Base-by-base conservation (phyloP, 139 green algal species). In the Spirogloea muscicola region DNA sequence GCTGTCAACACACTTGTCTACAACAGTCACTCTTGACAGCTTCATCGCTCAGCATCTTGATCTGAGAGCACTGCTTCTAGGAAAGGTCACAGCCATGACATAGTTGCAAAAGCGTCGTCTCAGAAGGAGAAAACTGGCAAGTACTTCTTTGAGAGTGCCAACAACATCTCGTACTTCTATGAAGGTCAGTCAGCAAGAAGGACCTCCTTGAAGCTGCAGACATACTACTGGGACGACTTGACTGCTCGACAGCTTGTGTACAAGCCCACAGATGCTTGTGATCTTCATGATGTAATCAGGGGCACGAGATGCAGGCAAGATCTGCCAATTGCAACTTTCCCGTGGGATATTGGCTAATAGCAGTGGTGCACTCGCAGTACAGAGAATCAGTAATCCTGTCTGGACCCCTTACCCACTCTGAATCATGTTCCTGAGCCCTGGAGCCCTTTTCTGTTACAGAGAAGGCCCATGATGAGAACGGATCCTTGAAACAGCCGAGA, bases 101-200 rank as follows among this genome's bases (percentile, higher is more conserved):
- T 61, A 25, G 13, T 61, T 9, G 13, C 51, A 21, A 9, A 58
- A 42, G 36, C 39, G 55, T 49, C 10, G 29, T 9, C 10, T 6
- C 72, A 80, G 72, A 78, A 81, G 0, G 33, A 61, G 27, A 84
- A 72, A 2, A 91, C 85, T 10, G 84, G 91, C 73, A 36, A 88
- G 2, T 91, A 95, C 63, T 96, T 96, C 39, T 66, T 91, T 1
- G 80, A 91, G 2, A 90, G 79, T 16, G 89, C 83, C 43, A 80
- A 44, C 49, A 86, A 84, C 52, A 60, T 84, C 25, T 81, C 63
- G 33, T 86, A 84, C 58, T 86, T 74, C 65, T 72, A 80, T 41
- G 63, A 84, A 78, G 73, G 71, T 79, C n/a, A n/a, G n/a, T n/a
- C n/a, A n/a, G n/a, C n/a, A n/a, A n/a, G n/a, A n/a, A n/a, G n/a